Conservation (phyloP, 441 rosid species). For the Pelargonium cotyledonis region DNA sequence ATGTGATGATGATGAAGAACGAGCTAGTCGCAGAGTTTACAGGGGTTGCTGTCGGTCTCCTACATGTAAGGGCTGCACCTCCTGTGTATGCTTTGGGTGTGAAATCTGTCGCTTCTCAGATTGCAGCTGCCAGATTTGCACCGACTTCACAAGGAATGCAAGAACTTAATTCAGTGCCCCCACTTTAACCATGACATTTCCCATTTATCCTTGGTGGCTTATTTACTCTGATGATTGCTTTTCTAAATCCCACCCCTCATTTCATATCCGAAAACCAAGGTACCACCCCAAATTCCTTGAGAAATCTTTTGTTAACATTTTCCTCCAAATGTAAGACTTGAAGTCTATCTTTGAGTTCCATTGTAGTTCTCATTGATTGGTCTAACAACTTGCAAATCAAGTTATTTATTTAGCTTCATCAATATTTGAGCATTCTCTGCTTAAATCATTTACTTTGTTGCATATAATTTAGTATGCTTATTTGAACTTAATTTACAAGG, state of each 20-base stretch:
- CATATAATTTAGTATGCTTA: no score
- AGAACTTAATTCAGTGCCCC: slow-evolving; percentile 31
- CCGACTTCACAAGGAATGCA: slow-evolving; percentile 70
- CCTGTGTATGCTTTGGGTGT: slow-evolving; percentile 96
- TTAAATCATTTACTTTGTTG: no score
- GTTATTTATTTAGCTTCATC: slow-evolving; percentile 15
- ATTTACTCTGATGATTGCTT: slow-evolving; percentile 15
- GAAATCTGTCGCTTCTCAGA: slow-evolving; percentile 81
- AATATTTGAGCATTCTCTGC: no score
- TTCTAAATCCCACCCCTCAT: slow-evolving; percentile 13
- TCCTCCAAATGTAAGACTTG: slow-evolving; percentile 20
- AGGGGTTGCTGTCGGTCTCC: slow-evolving; percentile 77
- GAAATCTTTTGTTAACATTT: slow-evolving; percentile 15
- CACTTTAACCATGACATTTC: slow-evolving; percentile 3
- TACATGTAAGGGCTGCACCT: slow-evolving; percentile 93
- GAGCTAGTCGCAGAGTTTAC: slow-evolving; percentile 80
- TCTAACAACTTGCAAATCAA: slow-evolving; percentile 16
- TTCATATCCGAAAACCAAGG: background rate
- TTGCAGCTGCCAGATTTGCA: slow-evolving; percentile 95
- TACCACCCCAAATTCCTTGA: background rate
- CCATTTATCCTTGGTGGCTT: slow-evolving; percentile 8
- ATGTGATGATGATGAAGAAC: slow-evolving; percentile 88
- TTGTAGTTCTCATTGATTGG: slow-evolving; percentile 26
- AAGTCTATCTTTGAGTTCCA: slow-evolving; percentile 21
- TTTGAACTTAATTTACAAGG: no score